Base-by-base conservation (phyloP, 2,329 filamentous ascomycete genomes). In the Hymenoscyphus repandus region DNA sequence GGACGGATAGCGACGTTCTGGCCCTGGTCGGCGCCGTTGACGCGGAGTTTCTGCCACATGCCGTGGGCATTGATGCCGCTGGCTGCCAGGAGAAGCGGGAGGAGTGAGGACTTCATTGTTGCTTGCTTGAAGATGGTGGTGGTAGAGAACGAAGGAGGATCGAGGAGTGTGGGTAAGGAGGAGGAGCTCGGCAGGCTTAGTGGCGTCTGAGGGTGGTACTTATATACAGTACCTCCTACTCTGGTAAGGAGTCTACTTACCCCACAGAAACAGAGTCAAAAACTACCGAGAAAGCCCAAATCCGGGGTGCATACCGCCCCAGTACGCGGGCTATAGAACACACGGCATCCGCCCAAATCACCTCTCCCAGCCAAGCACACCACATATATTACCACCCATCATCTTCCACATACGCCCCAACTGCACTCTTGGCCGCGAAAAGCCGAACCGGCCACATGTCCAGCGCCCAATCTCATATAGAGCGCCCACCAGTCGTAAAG, bases 1-100 rank as follows among this genome's bases (percentile, higher is more conserved):
- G 74, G 72, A 11, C 76, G 71, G 48, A 79, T 70, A 12, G 74
- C 76, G 53, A 69, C 70, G 30, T 76, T 69, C 55, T 74, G 70
- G 47, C 74, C 75, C 57, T 76, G 69, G 54, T 78, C 74, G 17
- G 65, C 67, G 37, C 73, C 74, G 51, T 77, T 70, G 52, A 78
- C 70, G 5, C 71, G 73, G 43, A 80, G 67, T 22, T 67, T 67
- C 57, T 74, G 72, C 55, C 73, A 73, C 58, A 75, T 73, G 45
- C 66, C 62, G 54, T 75, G 72, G 34, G 67, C 70, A 7, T 66
- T 63, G 38, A 62, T 47, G 34, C 43, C 10, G 33, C 22, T 30
- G n/a, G 53, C 40, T 31, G 50, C 47, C 2, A 58, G 36, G 27
- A 52, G 38, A 33, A 46, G 31, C 20, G 55, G 39, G 22, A 47